Percentiles rank a stretch among this genome's conserved stretches.
phyloP scores from a whole-genome alignment of 768 basidiomycete genomes.

The Boletus patriciae region DNA sequence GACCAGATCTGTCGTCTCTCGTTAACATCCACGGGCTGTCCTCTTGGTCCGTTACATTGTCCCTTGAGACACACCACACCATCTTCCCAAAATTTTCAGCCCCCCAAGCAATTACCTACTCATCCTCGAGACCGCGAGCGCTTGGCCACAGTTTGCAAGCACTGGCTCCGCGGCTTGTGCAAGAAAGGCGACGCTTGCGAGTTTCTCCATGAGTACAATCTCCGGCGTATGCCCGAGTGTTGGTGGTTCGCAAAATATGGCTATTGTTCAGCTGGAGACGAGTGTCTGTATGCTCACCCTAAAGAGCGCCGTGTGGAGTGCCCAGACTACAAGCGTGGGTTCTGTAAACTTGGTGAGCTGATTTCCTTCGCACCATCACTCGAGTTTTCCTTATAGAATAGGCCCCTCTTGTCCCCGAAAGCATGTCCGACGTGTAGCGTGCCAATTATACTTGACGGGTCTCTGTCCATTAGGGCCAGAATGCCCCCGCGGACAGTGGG shows the following conservation, averaged over 20 bases:
- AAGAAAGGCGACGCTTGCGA: constrained; percentile 98
- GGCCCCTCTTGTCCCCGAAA: constrained; percentile 89
- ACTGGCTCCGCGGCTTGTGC: constrained; percentile 96
- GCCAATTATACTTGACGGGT: constrained; percentile 87
- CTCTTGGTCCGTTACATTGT: constrained; percentile 88
- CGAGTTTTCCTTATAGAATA: constrained; percentile 31
- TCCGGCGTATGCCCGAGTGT: constrained; percentile 97
- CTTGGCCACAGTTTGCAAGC: constrained; percentile 94
- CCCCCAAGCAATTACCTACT: constrained; percentile 75
- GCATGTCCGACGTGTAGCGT: constrained; percentile 88
- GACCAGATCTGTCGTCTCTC: constrained; percentile 90
- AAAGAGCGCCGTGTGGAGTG: constrained; percentile 91
- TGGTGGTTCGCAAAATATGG: constrained; percentile 99
- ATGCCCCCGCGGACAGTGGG: constrained; percentile 88
- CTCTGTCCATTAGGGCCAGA: constrained; percentile 91
- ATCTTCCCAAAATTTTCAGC: constrained; percentile 86
- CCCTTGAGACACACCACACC: constrained; percentile 91
- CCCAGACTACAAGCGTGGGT: constrained; percentile 93
- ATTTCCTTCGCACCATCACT: constrained; percentile 3
- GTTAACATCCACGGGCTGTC: constrained; percentile 80
- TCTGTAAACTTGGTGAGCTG: constrained; percentile 84
- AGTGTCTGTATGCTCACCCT: constrained; percentile 95
- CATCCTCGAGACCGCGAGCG: constrained; percentile 84
- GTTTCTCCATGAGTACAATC: constrained; percentile 98
- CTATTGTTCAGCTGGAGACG: constrained; percentile 95